These are phyloP conservation scores for Leccinum longicurvipes DNA, from an alignment of 768 basidiomycete species.

Conservation along the genomic window DNA sequence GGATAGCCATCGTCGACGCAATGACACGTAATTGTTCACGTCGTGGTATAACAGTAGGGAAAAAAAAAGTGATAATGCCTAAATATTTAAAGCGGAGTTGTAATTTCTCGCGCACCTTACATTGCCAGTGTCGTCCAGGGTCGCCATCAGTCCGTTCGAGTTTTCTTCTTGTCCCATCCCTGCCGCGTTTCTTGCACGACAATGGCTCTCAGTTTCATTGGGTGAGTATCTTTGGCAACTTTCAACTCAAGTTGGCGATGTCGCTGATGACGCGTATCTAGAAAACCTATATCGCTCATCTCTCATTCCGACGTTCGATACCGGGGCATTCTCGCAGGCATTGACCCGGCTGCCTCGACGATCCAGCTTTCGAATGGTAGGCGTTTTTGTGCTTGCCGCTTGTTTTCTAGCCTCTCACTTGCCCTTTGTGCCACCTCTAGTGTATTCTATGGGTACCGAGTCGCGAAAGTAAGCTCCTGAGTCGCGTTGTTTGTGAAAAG, in stretches of 20 bases:
- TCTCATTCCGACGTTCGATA: constrained; percentile 91
- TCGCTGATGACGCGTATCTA: constrained; percentile 30
- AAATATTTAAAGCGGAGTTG: constrained; percentile 28
- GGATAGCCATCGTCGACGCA: not conserved
- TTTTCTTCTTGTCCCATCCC: constrained; percentile 16
- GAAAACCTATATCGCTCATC: constrained; percentile 86
- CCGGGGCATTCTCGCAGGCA: constrained; percentile 81
- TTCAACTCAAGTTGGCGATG: not conserved
- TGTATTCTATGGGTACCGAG: constrained; percentile 89
- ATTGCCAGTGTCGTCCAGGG: constrained; percentile 11
- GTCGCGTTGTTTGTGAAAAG: constrained; percentile 6
- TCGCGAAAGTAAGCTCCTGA: constrained; percentile 58
- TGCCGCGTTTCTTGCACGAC: constrained; percentile 15
- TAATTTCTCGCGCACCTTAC: constrained; percentile 13
- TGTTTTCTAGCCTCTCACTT: not conserved
- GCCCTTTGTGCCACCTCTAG: constrained; percentile 27
- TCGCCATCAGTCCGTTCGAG: constrained; percentile 8
- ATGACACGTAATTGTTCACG: not conserved
- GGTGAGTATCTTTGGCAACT: constrained; percentile 38
- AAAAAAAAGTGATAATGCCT: too few species aligned
- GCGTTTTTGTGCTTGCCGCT: not conserved
- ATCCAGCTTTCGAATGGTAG: constrained; percentile 86
- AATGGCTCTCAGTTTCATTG: constrained; percentile 78
- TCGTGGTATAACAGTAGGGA: not conserved
- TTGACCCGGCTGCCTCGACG: constrained; percentile 81